Evolutionary conservation across 2,329 filamentous ascomycete genomes (phyloP).

Genomic region (Teratosphaeria nubilosa): DNA sequence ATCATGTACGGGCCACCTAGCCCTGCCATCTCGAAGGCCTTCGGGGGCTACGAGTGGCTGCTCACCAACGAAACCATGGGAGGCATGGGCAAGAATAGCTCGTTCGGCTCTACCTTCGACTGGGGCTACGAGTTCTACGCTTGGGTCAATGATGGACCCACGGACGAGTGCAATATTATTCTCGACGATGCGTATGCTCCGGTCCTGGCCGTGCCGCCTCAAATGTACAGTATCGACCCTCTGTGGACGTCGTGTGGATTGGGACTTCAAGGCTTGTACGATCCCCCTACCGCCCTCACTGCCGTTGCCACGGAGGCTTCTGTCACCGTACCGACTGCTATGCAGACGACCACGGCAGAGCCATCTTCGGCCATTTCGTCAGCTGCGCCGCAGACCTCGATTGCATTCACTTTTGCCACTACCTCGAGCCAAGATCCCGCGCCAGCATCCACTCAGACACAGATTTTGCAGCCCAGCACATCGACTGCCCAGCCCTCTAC

Average conservation of each 20-base stretch:
- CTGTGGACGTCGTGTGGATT: conserved; percentile 9
- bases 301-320: not conserved
- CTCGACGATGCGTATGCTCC: conserved; percentile 7
- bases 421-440: not conserved
- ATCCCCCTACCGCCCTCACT: conserved; percentile 9
- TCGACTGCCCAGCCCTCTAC: not conserved
- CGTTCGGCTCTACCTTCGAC: not conserved
- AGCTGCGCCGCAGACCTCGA: not conserved
- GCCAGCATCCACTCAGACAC: not conserved
- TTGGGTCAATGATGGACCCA: not conserved
- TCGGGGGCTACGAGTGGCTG: not conserved
- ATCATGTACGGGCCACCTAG: not conserved
- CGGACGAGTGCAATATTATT: conserved; percentile 4
- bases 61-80: not conserved
- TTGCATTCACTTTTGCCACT: not conserved
- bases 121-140: not conserved
- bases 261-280: conserved; percentile 8
- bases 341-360: not conserved
- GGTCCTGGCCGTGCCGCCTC: conserved; percentile 7
- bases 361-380: not conserved
- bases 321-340: not conserved
- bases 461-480: not conserved
- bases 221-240: conserved; percentile 9
- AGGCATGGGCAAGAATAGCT: not conserved
- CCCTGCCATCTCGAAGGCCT: not conserved